Evolutionary conservation across 208 protist genomes (phyloP).

Genomic region (Strigomonas culicis): DNA sequence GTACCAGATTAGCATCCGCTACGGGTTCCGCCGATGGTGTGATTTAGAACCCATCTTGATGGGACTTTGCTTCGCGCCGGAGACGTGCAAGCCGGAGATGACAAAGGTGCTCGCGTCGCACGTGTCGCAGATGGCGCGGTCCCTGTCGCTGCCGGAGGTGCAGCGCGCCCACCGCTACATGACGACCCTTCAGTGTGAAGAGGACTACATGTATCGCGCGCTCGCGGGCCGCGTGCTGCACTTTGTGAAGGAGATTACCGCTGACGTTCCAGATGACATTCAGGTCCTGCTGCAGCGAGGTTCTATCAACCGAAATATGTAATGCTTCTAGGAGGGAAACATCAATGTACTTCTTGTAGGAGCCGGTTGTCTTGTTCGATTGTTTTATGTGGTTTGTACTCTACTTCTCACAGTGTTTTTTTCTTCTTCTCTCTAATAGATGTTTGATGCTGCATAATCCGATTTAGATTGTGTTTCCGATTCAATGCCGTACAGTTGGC

Average conservation of each 20-base stretch:
- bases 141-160: conserved; percentile 72
- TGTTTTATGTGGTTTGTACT: background rate
- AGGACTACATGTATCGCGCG: conserved; percentile 78
- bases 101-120: conserved; percentile 62
- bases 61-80: conserved; percentile 28
- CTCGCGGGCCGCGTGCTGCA: conserved; percentile 71
- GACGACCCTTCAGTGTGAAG: conserved; percentile 62
- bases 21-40: conserved; percentile 74
- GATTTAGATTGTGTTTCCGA: no score
- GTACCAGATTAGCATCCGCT: conserved; percentile 59
- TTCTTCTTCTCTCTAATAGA: background rate
- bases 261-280: conserved; percentile 83
- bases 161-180: conserved; percentile 86
- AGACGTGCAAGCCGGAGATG: conserved; percentile 29
- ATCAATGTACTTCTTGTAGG: background rate
- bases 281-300: conserved; percentile 74
- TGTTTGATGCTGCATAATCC: background rate
- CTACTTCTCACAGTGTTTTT: background rate
- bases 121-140: conserved; percentile 59
- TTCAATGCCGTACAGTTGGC: no score
- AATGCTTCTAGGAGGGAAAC: background rate
- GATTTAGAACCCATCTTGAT: conserved; percentile 73
- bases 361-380: no score
- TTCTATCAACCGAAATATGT: conserved; percentile 23
- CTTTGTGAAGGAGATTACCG: conserved; percentile 89